A percentile compares a stretch with the other conserved stretches of the same genome.
Evolutionary conservation across 148 eudicot species (phyloP).

Genomic region (Oxyria digyna): DNA sequence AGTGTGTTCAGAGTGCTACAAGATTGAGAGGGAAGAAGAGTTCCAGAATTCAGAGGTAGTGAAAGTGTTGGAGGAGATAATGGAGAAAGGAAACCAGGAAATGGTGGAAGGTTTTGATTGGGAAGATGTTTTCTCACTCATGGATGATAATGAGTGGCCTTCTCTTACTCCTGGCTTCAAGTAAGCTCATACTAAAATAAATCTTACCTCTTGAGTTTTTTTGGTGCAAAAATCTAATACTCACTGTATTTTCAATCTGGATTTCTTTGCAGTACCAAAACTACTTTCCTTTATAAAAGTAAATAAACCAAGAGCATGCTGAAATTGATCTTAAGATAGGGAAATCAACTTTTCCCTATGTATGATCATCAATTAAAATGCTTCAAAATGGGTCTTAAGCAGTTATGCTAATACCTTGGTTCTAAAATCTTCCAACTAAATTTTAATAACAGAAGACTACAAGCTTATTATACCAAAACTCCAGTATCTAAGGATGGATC

Average conservation of each 20-base stretch:
- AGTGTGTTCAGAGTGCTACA: slow-evolving; percentile 47
- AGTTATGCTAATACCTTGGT: too few relatives aligned
- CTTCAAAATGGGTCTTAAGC: too few relatives aligned
- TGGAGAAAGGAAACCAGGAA: slow-evolving; percentile 30
- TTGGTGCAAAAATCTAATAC: neutral
- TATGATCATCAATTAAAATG: too few relatives aligned
- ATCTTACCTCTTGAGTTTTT: too few relatives aligned
- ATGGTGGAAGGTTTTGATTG: slow-evolving; percentile 63
- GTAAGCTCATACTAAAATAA: slow-evolving; percentile 25
- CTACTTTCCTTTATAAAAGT: neutral
- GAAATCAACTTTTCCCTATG: neutral
- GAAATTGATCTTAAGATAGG: neutral
- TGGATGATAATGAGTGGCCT: slow-evolving; percentile 71
- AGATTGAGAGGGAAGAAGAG: slow-evolving; percentile 54
- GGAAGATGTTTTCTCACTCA: slow-evolving; percentile 76
- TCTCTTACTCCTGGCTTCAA: slow-evolving; percentile 49
- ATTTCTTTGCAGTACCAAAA: neutral
- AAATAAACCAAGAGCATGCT: neutral
- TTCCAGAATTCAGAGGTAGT: slow-evolving; percentile 50
- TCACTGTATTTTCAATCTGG: neutral
- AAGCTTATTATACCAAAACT: too few relatives aligned
- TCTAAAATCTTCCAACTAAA: too few relatives aligned
- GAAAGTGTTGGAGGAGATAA: slow-evolving; percentile 43
- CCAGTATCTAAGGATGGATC: neutral
- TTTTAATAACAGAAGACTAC: too few relatives aligned